phyloP scores from a whole-genome alignment of 441 rosid species.

The Gossypium trilobum region DNA sequence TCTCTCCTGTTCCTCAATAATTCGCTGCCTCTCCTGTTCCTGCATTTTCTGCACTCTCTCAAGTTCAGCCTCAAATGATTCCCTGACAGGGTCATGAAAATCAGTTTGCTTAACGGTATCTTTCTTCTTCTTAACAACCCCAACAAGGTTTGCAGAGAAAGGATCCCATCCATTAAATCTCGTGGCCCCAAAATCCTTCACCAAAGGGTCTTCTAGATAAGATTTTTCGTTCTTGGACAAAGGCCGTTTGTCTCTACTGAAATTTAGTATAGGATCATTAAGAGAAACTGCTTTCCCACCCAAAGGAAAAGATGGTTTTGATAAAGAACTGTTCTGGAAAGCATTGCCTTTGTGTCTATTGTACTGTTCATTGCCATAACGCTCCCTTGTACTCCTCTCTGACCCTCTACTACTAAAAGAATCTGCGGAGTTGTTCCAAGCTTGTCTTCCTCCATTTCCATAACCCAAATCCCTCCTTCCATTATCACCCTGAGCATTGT shows the following conservation, averaged over 20 bases:
- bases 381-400: slow-evolving; percentile 36
- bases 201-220: slow-evolving; percentile 54
- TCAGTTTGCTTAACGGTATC: slow-evolving; percentile 61
- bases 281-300: slow-evolving; percentile 37
- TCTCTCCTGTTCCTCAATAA: slow-evolving; percentile 74
- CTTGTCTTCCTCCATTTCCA: slow-evolving; percentile 56
- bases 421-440: slow-evolving; percentile 43
- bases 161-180: slow-evolving; percentile 68
- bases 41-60: slow-evolving; percentile 93
- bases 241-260: slow-evolving; percentile 52
- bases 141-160: slow-evolving; percentile 52
- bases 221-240: slow-evolving; percentile 56
- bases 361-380: slow-evolving; percentile 39
- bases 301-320: slow-evolving; percentile 39
- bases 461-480: slow-evolving; percentile 49
- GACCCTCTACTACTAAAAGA: slow-evolving; percentile 39
- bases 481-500: slow-evolving; percentile 37
- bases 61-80: slow-evolving; percentile 96
- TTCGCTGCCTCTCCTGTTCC: slow-evolving; percentile 68
- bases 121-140: slow-evolving; percentile 74
- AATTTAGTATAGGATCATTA: slow-evolving; percentile 41
- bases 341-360: slow-evolving; percentile 35
- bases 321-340: slow-evolving; percentile 28
- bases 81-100: slow-evolving; percentile 88
- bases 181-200: slow-evolving; percentile 46